Conservation (phyloP, 257 asterid species). For the Solanum sejunctum region DNA sequence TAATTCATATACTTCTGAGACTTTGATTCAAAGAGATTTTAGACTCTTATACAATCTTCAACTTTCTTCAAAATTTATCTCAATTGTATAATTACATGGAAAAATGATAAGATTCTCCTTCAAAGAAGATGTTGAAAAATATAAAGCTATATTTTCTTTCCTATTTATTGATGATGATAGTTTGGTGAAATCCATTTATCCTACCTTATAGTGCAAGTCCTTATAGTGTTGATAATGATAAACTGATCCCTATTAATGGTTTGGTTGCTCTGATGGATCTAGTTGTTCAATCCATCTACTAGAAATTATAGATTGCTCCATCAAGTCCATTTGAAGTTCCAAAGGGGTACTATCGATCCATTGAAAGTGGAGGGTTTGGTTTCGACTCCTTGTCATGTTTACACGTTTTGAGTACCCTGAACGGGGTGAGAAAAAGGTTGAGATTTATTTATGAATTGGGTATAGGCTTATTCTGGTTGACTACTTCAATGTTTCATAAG, state of each 20-base stretch:
- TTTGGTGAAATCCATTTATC: neutral
- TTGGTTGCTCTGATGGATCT: neutral
- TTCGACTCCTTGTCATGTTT: neutral
- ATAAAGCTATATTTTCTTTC: neutral
- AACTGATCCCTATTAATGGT: neutral
- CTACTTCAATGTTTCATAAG: neutral
- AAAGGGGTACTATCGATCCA: neutral
- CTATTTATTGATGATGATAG: neutral
- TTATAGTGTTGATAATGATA: neutral
- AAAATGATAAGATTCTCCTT: neutral
- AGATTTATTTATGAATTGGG: neutral
- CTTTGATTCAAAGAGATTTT: neutral
- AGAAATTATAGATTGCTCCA: neutral
- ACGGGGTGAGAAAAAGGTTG: neutral
- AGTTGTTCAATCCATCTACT: neutral
- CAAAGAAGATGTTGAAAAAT: neutral
- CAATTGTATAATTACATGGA: neutral
- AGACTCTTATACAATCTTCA: neutral
- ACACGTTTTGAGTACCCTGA: neutral
- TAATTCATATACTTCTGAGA: neutral
- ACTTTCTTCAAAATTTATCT: neutral
- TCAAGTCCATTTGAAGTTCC: neutral
- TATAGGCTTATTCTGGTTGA: neutral
- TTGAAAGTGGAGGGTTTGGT: neutral
- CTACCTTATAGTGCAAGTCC: rapidly evolving